phyloP scores from a whole-genome alignment of 2,329 filamentous ascomycete species.

The Epichloe bromicola region DNA sequence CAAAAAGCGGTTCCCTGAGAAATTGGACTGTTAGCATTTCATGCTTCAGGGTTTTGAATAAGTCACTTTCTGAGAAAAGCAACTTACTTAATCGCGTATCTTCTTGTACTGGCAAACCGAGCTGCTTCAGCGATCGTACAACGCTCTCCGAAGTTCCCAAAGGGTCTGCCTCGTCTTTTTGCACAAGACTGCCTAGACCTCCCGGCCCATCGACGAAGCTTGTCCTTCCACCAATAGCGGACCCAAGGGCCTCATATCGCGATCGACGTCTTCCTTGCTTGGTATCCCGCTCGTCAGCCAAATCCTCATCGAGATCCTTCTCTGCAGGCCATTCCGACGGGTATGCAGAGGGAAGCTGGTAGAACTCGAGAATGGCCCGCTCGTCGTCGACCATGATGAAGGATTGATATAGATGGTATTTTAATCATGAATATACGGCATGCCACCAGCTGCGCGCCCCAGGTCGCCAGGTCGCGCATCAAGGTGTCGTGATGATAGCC shows the following conservation, averaged over 20 bases:
- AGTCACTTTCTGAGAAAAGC: conserved; percentile 10
- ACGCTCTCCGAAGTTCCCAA: conserved; percentile 82
- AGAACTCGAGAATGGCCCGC: conserved; percentile 71
- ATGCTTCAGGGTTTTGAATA: background rate
- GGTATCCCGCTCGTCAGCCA: conserved; percentile 39
- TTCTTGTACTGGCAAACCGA: conserved; percentile 73
- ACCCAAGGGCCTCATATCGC: conserved; percentile 73
- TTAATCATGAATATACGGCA: background rate
- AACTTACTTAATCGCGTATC: conserved; percentile 61
- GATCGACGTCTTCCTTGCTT: conserved; percentile 53
- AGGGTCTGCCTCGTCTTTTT: conserved; percentile 86
- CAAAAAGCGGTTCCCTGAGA: conserved; percentile 73
- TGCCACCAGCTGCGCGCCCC: background rate
- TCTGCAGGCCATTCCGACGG: conserved; percentile 80
- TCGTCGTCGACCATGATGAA: conserved; percentile 55
- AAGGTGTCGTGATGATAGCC: background rate
- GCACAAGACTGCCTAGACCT: conserved; percentile 62
- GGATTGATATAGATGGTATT: background rate
- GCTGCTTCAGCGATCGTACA: conserved; percentile 60
- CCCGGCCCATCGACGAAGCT: conserved; percentile 24
- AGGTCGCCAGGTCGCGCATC: background rate
- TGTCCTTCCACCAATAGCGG: conserved; percentile 54
- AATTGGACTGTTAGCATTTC: conserved; percentile 8
- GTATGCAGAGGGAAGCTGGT: conserved; percentile 70
- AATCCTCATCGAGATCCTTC: conserved; percentile 56